Percentiles rank a stretch among this genome's conserved stretches.
These are phyloP conservation scores for Schizophyllum amplum DNA, from an alignment of 1,284 basidiomycete species.

Conservation along the genomic window DNA sequence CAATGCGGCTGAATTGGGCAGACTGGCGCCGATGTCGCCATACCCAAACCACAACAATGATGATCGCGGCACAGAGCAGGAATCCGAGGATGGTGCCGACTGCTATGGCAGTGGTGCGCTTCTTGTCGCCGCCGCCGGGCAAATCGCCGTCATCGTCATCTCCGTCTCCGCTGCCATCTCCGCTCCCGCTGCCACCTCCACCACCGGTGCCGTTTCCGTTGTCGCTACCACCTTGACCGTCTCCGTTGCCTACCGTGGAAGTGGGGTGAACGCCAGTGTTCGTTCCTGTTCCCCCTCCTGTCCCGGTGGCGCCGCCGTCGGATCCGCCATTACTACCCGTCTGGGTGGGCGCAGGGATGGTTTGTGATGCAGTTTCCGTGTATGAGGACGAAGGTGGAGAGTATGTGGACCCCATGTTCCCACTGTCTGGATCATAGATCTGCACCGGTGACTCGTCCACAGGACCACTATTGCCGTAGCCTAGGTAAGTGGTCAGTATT, in stretches of 20 bases:
- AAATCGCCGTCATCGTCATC: no score
- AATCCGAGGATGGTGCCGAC: conserved; percentile 50
- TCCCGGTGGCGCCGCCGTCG: not conserved
- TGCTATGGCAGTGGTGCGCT: conserved; percentile 37
- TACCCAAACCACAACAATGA: conserved; percentile 31
- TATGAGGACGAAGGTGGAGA: conserved; percentile 29
- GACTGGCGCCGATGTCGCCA: conserved; percentile 24
- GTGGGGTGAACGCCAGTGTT: conserved; percentile 17
- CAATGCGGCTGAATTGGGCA: conserved; percentile 37
- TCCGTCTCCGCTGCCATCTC: not conserved
- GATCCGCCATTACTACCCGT: conserved; percentile 7
- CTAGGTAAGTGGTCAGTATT: conserved; percentile 25
- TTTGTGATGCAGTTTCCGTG: conserved; percentile 30
- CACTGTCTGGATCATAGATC: conserved; percentile 39
- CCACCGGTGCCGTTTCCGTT: conserved; percentile 14
- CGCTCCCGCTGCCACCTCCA: conserved; percentile 14
- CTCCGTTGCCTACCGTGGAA: conserved; percentile 12
- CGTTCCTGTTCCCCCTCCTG: conserved; percentile 6
- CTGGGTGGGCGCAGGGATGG: conserved; percentile 16
- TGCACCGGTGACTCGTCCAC: conserved; percentile 37
- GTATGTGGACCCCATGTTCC: conserved; percentile 30
- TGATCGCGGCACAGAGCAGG: conserved; percentile 39
- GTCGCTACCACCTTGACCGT: conserved; percentile 6
- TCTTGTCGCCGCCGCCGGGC: conserved; percentile 18
- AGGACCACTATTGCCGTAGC: conserved; percentile 45